These are phyloP conservation scores for Aleurites moluccanus DNA, from an alignment of 441 rosid genomes.

Conservation along the genomic window DNA sequence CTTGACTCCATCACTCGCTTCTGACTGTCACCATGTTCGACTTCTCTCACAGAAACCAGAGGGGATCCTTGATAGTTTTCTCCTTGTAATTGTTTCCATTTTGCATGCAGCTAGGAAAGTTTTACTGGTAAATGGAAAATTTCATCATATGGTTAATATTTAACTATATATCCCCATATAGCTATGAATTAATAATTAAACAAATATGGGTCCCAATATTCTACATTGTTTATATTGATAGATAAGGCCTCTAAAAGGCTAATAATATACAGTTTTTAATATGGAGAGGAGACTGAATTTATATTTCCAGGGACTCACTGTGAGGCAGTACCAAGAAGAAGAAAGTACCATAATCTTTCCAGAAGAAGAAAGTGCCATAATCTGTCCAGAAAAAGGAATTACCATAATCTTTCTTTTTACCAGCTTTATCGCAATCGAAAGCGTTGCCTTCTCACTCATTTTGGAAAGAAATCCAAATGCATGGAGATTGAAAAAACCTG, in stretches of 20 bases:
- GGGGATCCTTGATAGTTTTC: constrained; percentile 49
- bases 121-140: constrained; percentile 35
- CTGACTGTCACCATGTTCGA: constrained; percentile 12
- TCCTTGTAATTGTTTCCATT: constrained; percentile 31
- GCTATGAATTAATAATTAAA: no score
- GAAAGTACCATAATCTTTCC: no score
- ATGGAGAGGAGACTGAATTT: no score
- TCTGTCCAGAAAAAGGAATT: no score
- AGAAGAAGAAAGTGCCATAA: no score
- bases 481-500: constrained; percentile 40
- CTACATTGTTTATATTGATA: no score
- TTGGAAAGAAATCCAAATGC: constrained; percentile 33
- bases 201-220: no score
- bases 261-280: no score
- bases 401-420: constrained; percentile 43
- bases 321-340: constrained; percentile 42
- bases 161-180: no score
- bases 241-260: no score
- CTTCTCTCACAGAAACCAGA: constrained; percentile 24
- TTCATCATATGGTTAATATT: no score
- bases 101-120: constrained; percentile 42
- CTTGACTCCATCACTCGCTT: constrained; percentile 12
- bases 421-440: constrained; percentile 39
- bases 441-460: constrained; percentile 32
- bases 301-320: constrained; percentile 38